phyloP scores from a whole-genome alignment of 2,329 filamentous ascomycete genomes.

The Metarhizium robertsii region DNA sequence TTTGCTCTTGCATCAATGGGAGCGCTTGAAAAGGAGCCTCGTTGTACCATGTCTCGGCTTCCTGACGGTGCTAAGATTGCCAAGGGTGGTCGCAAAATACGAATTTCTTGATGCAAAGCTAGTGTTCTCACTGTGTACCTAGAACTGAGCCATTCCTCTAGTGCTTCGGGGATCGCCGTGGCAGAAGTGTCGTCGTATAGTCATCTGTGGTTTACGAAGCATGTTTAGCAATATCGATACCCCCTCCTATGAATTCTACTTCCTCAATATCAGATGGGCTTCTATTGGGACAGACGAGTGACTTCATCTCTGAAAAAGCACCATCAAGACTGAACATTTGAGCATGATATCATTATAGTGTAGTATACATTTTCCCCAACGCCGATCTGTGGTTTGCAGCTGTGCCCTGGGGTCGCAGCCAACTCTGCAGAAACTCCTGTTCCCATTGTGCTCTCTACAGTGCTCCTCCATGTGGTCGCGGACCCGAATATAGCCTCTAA shows the following conservation, averaged over 20 bases:
- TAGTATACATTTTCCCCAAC: background rate
- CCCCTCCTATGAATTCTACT: background rate
- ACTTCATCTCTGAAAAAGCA: background rate
- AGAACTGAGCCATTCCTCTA: background rate
- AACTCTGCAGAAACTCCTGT: no score
- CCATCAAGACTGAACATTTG: background rate
- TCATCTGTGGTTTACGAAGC: background rate
- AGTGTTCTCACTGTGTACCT: background rate
- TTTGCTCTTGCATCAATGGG: slow-evolving; percentile 85
- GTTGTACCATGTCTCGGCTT: slow-evolving; percentile 82
- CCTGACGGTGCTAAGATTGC: slow-evolving; percentile 41
- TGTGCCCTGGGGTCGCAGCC: no score
- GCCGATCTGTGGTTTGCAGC: background rate
- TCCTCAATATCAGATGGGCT: background rate
- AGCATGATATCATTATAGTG: background rate
- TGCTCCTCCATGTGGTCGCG: no score
- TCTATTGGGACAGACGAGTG: background rate
- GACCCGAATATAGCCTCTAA: no score
- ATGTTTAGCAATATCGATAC: background rate
- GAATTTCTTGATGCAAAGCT: slow-evolving; percentile 16
- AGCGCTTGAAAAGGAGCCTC: slow-evolving; percentile 62
- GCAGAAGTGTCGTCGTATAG: background rate
- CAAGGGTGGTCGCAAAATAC: slow-evolving; percentile 43
- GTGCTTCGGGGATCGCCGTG: background rate
- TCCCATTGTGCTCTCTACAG: no score